A percentile compares a stretch with the other conserved stretches of the same genome.
These are phyloP conservation scores for Cystobasidium pallidum DNA, from an alignment of 1,284 basidiomycete species.

Conservation along the genomic window DNA sequence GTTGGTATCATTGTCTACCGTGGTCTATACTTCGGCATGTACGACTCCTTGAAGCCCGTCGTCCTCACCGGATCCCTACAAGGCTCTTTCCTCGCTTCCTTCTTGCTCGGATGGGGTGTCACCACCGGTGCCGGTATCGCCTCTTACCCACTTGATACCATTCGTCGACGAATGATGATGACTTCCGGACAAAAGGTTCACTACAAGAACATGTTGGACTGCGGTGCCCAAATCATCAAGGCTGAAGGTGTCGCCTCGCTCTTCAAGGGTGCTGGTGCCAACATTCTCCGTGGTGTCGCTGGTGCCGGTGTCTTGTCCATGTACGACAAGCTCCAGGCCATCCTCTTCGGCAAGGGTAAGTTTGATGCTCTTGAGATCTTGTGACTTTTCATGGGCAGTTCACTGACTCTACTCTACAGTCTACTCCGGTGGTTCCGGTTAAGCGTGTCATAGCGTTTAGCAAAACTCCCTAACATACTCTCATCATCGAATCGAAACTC, in stretches of 20 bases:
- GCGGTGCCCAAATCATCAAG: slow-evolving; percentile 75
- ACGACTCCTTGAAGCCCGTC: slow-evolving; percentile 88
- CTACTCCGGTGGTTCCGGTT: slow-evolving; percentile 22
- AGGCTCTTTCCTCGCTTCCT: slow-evolving; percentile 88
- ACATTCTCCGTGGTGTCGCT: slow-evolving; percentile 97
- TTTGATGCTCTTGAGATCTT: background rate
- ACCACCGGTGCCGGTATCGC: slow-evolving; percentile 93
- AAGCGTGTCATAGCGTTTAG: slow-evolving; percentile 17
- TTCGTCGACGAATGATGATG: slow-evolving; percentile 74
- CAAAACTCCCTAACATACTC: background rate
- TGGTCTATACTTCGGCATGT: slow-evolving; percentile 64
- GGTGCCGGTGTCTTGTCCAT: slow-evolving; percentile 78
- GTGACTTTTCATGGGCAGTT: too few relatives aligned
- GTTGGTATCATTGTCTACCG: slow-evolving; percentile 95
- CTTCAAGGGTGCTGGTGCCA: slow-evolving; percentile 95
- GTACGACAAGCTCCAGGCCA: slow-evolving; percentile 56
- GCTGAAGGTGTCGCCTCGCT: slow-evolving; percentile 81
- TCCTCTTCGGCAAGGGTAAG: slow-evolving; percentile 83
- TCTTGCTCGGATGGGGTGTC: slow-evolving; percentile 89
- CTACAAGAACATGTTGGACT: slow-evolving; percentile 75
- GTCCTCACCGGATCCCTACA: slow-evolving; percentile 84
- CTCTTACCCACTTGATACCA: slow-evolving; percentile 92
- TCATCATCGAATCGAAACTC: too few relatives aligned
- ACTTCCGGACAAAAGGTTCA: slow-evolving; percentile 70
- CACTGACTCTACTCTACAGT: slow-evolving; percentile 61